Conservation (phyloP, 768 basidiomycete species). For the Phanerodontia chrysosporium region DNA sequence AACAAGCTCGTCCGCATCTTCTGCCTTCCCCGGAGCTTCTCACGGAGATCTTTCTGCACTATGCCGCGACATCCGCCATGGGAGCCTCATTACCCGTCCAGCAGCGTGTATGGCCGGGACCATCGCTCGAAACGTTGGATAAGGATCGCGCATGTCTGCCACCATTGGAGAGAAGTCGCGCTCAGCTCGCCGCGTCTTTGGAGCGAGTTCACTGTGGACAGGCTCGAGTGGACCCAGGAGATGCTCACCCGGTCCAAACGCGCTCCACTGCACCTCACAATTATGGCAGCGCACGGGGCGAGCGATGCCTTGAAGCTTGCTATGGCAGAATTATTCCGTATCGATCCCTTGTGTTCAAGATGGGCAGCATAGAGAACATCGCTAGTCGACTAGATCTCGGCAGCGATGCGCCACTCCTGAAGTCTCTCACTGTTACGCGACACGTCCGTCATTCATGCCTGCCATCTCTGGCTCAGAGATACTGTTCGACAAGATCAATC, state of each 20-base stretch:
- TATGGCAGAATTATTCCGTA: not conserved
- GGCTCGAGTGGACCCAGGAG: not conserved
- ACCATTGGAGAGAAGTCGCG: slow-evolving; percentile 9
- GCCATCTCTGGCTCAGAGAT: not conserved
- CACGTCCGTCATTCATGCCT: not conserved
- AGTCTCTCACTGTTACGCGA: not conserved
- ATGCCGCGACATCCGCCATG: not conserved
- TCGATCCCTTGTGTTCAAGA: not conserved
- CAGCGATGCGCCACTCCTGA: not conserved
- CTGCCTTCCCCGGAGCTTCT: slow-evolving; percentile 7
- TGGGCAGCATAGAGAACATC: not conserved
- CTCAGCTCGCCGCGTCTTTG: slow-evolving; percentile 3
- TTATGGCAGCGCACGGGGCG: not conserved
- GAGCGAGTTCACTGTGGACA: not conserved
- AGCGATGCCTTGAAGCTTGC: not conserved
- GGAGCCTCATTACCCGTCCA: not conserved
- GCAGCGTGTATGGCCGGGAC: too few species aligned
- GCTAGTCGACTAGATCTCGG: not conserved
- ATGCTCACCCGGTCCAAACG: slow-evolving; percentile 8
- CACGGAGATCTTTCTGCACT: slow-evolving; percentile 8
- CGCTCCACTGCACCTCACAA: not conserved
- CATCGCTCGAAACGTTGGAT: slow-evolving; percentile 1
- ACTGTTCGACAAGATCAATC: not conserved
- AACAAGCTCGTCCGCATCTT: slow-evolving; percentile 1
- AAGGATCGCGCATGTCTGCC: slow-evolving; percentile 7